Evolutionary conservation across 257 asterid genomes (phyloP), one percentile per base, ranked within the genome.

Genomic region (Capsicum rhomboideum): DNA sequence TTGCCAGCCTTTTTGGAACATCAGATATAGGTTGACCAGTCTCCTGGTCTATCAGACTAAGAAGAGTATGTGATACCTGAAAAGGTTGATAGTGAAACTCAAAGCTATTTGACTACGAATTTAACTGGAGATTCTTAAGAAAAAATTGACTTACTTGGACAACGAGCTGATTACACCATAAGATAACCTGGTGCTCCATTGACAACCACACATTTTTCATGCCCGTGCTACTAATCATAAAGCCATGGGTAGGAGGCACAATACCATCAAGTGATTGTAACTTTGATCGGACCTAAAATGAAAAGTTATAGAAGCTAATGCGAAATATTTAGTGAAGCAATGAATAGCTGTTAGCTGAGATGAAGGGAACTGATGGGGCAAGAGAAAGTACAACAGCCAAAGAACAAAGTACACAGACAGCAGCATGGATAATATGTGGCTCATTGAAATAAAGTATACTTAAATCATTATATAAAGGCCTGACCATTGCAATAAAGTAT

Each of bases 131-230:
- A 79, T 66, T 66, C 55, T 71, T 64, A 44, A 84, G 64, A 83
- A 86, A 74, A 85, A 54, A 78, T 85, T 83, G 79, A 92, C 98
- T 94, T 88, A 93, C 97, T 87, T 93, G 97, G 77, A 90, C 95
- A 78, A 90, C 95, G n/a, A 93, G 90, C 86, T 93, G 97, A 93
- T 91, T 93, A 87, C 97, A 93, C 97, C 97, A 93, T 72, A 93
- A 84, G 82, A 96, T 96, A 88, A 92, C 98, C 93, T 96, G 99
- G 90, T 96, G 99, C 90, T 96, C 99, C 99, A 96, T 96, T 28
- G 99, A 93, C 92, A 96, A 85, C 98, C 98, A 96, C 78, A 94
- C 99, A 83, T 93, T 96, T 86, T 88, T 94, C 91, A 92, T 92
- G 85, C 94, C 87, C 64, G 94, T 94, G 90, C 96, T 94, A 90